Evolutionary conservation across 495 filamentous ascomycete genomes (phyloP).

Genomic region (Lentithecium fluviatile): DNA sequence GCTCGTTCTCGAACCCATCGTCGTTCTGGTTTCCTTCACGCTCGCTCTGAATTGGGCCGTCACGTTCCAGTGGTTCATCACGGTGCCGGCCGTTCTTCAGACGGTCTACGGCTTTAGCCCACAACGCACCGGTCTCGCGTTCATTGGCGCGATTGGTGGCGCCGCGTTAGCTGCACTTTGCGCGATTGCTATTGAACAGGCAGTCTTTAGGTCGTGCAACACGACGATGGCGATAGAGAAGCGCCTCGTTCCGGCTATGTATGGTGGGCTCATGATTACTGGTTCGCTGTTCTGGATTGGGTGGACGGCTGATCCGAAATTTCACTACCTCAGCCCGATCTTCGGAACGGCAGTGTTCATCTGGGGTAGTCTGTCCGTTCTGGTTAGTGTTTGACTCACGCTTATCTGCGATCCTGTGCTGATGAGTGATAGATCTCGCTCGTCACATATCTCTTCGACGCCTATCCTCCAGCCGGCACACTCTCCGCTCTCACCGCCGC

Average conservation of each 20-base stretch:
- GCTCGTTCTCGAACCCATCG: conserved; percentile 45
- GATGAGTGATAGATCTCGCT: conserved; percentile 37
- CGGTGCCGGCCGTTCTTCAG: conserved; percentile 44
- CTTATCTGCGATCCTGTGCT: neutral
- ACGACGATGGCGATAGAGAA: conserved; percentile 32
- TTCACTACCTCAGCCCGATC: conserved; percentile 35
- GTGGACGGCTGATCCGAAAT: conserved; percentile 34
- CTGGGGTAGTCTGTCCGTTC: conserved; percentile 38
- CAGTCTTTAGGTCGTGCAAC: conserved; percentile 16
- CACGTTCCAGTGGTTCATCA: conserved; percentile 47
- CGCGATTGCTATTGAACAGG: conserved; percentile 35
- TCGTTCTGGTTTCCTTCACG: conserved; percentile 38
- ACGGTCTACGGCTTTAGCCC: conserved; percentile 43
- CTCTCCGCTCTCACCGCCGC: conserved; percentile 37
- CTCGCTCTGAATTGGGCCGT: conserved; percentile 45
- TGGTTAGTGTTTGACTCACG: conserved; percentile 17
- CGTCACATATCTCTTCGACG: conserved; percentile 48
- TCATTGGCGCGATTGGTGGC: conserved; percentile 36
- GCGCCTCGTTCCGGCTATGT: conserved; percentile 36
- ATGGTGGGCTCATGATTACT: conserved; percentile 20
- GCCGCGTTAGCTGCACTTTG: conserved; percentile 24
- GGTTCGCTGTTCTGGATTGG: conserved; percentile 39
- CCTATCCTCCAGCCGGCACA: conserved; percentile 40
- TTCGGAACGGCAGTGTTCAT: conserved; percentile 35
- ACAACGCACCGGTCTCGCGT: conserved; percentile 44